Base-by-base conservation (phyloP, 768 basidiomycete genomes). In the Kwoniella sp. region DNA sequence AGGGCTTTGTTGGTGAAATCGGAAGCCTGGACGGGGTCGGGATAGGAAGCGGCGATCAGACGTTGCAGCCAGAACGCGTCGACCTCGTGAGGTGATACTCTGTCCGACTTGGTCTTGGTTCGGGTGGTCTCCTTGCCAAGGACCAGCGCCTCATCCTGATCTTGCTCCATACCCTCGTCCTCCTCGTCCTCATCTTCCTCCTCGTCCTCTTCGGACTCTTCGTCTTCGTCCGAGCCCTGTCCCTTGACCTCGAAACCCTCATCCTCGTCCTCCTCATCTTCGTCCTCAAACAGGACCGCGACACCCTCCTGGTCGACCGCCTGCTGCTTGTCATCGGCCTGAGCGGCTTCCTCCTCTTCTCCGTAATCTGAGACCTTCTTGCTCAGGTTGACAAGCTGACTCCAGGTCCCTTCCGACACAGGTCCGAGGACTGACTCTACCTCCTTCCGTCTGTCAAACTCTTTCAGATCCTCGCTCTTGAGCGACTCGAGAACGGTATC, bases 11-110 rank as follows among this genome's bases (percentile, higher is more conserved):
- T 77, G 0, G 95, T 88, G 65, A 98, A 92, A 75, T 89, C 87
- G 50, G 90, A 86, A 2, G 91, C 88, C 14, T 89, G 95, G 65
- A 90, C 86, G 2, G 95, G 88, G 70, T 99, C 95, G 4, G 92
- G 81, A 67, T 95, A 96, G 12, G 90, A 80, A 68, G 89, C 84
- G 0, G 88, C 83, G 44, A 98, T 84, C 53, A 93, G 87, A 1
- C 92, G 85, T 69, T 99, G 95, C 0, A 99, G 89, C 92, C 92
- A 99, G 83, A 98, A 98, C 23, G 83, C 93, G 72, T 99, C 93
- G 65, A 99, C 84, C 44, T 84, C 80, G 57, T 95, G 89, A 0
- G 91, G 90, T 0, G 89, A 85, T 33, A 98, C 85, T 46, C 84
- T 84, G 74, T 88, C 84, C 38, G 77, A 78, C 64, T 83, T 83